Conservation (phyloP, 805 yeast genomes). For the Pichia cephalocereana region DNA sequence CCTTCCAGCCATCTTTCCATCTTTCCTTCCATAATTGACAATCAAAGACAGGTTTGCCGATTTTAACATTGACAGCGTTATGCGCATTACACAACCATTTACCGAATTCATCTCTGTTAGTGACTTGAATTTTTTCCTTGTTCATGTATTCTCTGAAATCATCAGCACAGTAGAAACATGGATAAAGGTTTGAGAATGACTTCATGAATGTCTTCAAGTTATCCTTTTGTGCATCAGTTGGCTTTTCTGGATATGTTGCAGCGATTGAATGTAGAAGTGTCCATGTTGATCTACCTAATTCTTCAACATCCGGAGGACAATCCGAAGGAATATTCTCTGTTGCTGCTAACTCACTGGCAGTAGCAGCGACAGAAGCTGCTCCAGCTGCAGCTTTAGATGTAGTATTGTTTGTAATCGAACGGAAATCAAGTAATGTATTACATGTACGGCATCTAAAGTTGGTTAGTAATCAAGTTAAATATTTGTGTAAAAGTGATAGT, state of each 20-base stretch:
- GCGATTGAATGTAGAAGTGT: slow-evolving; percentile 84
- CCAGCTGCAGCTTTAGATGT: slow-evolving; percentile 12
- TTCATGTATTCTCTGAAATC: slow-evolving; percentile 64
- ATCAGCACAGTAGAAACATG: slow-evolving; percentile 88
- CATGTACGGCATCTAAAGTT: slow-evolving; percentile 67
- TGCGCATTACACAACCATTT: slow-evolving; percentile 94
- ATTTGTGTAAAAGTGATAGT: neutral
- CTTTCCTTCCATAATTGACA: slow-evolving; percentile 87
- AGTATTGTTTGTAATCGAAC: slow-evolving; percentile 36
- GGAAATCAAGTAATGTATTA: slow-evolving; percentile 73
- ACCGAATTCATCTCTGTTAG: slow-evolving; percentile 70
- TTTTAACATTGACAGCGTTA: slow-evolving; percentile 78
- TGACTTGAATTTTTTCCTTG: slow-evolving; percentile 45
- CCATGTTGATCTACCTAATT: slow-evolving; percentile 85
- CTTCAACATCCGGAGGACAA: slow-evolving; percentile 81
- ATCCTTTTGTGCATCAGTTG: slow-evolving; percentile 50
- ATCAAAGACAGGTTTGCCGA: slow-evolving; percentile 81
- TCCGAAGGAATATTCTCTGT: slow-evolving; percentile 33
- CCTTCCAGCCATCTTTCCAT: slow-evolving; percentile 94
- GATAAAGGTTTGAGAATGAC: slow-evolving; percentile 73
- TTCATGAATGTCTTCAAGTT: slow-evolving; percentile 65
- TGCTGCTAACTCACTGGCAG: slow-evolving; percentile 10
- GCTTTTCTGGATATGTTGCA: slow-evolving; percentile 73
- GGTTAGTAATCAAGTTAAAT: neutral
- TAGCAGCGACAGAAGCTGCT: slow-evolving; percentile 5